A percentile compares a stretch with the other conserved stretches of the same genome.
Conservation (phyloP, 2,329 filamentous ascomycete species). For the Coniochaeta hoffmannii region DNA sequence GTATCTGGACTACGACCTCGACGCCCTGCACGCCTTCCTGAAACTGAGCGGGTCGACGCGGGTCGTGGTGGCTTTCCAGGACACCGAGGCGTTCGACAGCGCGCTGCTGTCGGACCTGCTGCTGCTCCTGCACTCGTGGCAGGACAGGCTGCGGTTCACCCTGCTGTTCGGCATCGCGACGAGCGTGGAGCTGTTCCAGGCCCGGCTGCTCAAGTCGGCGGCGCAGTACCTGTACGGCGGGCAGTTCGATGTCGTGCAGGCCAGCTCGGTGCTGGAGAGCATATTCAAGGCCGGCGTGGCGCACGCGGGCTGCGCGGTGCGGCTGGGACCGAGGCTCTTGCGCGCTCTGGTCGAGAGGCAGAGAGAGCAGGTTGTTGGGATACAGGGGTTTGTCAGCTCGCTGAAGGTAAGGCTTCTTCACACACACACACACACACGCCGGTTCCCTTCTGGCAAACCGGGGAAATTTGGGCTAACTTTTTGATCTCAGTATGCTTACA, state of each 20-base stretch:
- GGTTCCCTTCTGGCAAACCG: neutral
- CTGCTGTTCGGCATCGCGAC: conserved; percentile 75
- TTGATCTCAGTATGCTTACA: conserved; percentile 62
- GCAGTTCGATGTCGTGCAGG: conserved; percentile 72
- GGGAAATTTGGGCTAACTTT: neutral
- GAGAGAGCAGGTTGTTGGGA: conserved; percentile 68
- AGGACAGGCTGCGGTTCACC: conserved; percentile 68
- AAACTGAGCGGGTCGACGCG: conserved; percentile 44
- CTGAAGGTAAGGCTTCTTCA: conserved; percentile 39
- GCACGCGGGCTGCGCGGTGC: conserved; percentile 45
- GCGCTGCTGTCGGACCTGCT: conserved; percentile 65
- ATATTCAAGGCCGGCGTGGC: conserved; percentile 62
- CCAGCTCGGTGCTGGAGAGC: conserved; percentile 62
- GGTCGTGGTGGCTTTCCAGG: conserved; percentile 68
- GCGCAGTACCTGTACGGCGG: conserved; percentile 60
- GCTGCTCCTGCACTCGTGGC: conserved; percentile 55
- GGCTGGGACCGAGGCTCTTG: conserved; percentile 57
- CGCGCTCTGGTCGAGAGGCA: conserved; percentile 62
- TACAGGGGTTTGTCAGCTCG: conserved; percentile 63
- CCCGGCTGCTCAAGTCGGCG: conserved; percentile 61
- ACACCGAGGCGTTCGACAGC: conserved; percentile 76
- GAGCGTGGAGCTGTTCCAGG: conserved; percentile 71
- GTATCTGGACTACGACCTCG: conserved; percentile 72
- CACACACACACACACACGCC: too few relatives aligned
- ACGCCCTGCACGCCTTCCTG: conserved; percentile 57